These are phyloP conservation scores for Fusarium irregulare DNA, from an alignment of 2,329 filamentous ascomycete genomes.

Conservation along the genomic window DNA sequence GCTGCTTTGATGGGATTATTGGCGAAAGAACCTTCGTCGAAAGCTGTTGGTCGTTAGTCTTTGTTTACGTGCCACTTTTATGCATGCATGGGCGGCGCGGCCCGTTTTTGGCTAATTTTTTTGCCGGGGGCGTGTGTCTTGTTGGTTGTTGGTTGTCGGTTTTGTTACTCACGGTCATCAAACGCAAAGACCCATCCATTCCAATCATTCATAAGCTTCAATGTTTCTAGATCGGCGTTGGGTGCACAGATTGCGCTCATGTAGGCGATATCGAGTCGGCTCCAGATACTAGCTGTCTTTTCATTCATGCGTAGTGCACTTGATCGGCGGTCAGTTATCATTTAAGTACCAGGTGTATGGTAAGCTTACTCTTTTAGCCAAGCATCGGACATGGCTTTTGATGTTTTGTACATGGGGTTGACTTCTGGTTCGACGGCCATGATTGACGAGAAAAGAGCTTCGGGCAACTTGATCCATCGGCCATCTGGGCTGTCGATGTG, in stretches of 20 bases:
- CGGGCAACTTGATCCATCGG: conserved; percentile 19
- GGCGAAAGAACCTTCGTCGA: conserved; percentile 24
- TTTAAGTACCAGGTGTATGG: background rate
- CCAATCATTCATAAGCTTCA: conserved; percentile 32
- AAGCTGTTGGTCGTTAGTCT: conserved; percentile 11
- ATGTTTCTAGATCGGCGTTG: conserved; percentile 22
- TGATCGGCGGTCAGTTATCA: conserved; percentile 7
- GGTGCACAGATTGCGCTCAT: conserved; percentile 30
- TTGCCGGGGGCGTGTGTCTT: background rate
- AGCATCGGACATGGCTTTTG: conserved; percentile 19
- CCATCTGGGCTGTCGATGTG: conserved; percentile 6
- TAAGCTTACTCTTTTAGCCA: conserved; percentile 25
- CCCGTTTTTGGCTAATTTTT: conserved; percentile 1
- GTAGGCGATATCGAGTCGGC: conserved; percentile 20
- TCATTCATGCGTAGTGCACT: conserved; percentile 25
- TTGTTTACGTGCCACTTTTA: conserved; percentile 9
- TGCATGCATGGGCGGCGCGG: conserved; percentile 11
- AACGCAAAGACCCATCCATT: conserved; percentile 31
- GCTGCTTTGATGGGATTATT: conserved; percentile 28
- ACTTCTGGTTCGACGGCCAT: conserved; percentile 24
- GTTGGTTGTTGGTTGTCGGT: background rate
- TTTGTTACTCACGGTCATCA: conserved; percentile 19
- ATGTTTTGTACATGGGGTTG: conserved; percentile 25
- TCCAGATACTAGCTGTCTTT: conserved; percentile 21
- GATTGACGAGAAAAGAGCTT: conserved; percentile 25